Evolutionary conservation across 139 green algal species (phyloP), one percentile per base, ranked within the genome.

Genomic region (Coelastrella sp.): DNA sequence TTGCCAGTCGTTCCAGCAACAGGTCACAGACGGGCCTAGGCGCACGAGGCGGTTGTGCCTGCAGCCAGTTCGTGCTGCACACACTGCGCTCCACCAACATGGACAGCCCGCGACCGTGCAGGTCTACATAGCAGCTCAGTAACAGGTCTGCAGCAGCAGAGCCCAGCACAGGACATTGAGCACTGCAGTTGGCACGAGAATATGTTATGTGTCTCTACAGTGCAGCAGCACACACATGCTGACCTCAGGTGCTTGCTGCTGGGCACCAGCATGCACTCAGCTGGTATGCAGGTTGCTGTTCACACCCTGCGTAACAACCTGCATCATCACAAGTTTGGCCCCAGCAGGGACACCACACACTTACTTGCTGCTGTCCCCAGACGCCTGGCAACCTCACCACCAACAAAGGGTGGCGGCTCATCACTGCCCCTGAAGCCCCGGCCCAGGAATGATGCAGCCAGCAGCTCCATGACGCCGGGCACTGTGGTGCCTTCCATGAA

Each of bases 401-500:
- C 92, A 27, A 95, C 91, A 84, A 97, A 97, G 8, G 94, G 89
- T 0, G 95, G 95, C 57, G 93, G 95, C 90, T 96, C 90, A 73
- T 95, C 94, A 0, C 89, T 89, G 57, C 87, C 86, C 7, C 91
- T 22, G 58, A 76, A 35, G 22, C 65, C 20, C 15, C 25, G 19
- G 20, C 78, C 66, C 22, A 72, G 65, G 19, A 72, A 74, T 24
- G 72, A 19, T 83, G 22, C 79, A 22, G 95, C 95, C 68, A 97
- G 78, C 61, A 91, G 87, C 92, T 97, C 94, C 91, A 96, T 94
- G 8, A 95, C 94, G 59, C 88, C 86, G 15, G 93, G 89, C 74
- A 97, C 93, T 12, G 92, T 90, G 10, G 75, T 92, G 81, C 78
- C 87, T 93, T 97, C 95, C 92, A 97, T 91, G 89, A 94, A 94